phyloP scores from a whole-genome alignment of 192 early-diverging fungal species.

The Backusella morwellensis region DNA sequence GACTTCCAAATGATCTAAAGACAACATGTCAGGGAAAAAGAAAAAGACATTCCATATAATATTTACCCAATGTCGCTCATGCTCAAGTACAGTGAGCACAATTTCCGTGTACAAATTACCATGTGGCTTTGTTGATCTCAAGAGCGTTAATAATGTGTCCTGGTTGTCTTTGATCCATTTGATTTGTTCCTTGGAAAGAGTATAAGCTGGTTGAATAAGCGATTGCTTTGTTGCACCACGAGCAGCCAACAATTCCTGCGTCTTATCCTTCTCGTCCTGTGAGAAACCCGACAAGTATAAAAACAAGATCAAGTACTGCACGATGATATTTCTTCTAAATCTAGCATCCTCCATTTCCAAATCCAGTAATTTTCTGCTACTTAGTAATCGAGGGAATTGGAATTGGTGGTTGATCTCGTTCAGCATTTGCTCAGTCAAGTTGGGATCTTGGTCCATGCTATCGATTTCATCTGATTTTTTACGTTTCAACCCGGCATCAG shows the following conservation, averaged over 20 bases:
- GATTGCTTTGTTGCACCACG: slow-evolving; percentile 60
- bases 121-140: slow-evolving; percentile 55
- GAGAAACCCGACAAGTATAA: slow-evolving; percentile 67
- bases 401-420: slow-evolving; percentile 38
- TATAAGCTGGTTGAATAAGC: slow-evolving; percentile 21
- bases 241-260: slow-evolving; percentile 42
- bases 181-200: slow-evolving; percentile 30
- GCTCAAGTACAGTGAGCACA: slow-evolving; percentile 61
- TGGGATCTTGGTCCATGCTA: neutral
- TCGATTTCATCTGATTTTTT: neutral
- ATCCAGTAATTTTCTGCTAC: slow-evolving; percentile 65
- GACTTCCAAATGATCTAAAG: slow-evolving; percentile 76
- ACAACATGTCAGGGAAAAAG: neutral
- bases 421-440: slow-evolving; percentile 14
- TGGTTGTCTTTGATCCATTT: slow-evolving; percentile 54
- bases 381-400: slow-evolving; percentile 80
- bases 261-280: slow-evolving; percentile 40
- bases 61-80: slow-evolving; percentile 75
- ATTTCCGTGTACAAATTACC: slow-evolving; percentile 65
- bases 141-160: slow-evolving; percentile 42
- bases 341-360: slow-evolving; percentile 77
- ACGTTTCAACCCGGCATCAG: neutral
- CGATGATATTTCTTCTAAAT: slow-evolving; percentile 83
- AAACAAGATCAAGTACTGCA: slow-evolving; percentile 86
- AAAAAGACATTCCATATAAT: neutral